phyloP scores from a whole-genome alignment of 192 early-diverging fungal species.

The Allomyces macrogynus region DNA sequence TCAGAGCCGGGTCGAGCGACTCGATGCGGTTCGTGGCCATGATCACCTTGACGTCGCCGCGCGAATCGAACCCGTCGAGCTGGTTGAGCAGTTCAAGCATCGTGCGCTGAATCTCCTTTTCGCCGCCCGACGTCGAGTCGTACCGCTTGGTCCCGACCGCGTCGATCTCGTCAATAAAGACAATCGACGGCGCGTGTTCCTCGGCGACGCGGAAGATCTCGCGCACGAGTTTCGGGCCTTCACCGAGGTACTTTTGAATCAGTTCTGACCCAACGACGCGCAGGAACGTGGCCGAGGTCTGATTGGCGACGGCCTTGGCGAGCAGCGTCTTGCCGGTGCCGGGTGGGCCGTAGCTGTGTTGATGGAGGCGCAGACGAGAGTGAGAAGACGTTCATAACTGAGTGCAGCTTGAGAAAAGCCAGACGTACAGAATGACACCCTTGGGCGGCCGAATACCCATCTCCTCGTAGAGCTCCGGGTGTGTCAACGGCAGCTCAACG shows the following conservation, averaged over 20 bases:
- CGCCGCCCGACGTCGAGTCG: slow-evolving; percentile 83
- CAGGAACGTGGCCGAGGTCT: slow-evolving; percentile 93
- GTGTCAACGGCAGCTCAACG: slow-evolving; percentile 89
- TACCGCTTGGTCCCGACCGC: slow-evolving; percentile 95
- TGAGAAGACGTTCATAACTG: background rate
- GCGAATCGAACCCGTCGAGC: slow-evolving; percentile 90
- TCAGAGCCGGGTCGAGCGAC: slow-evolving; percentile 86
- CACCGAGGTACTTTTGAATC: slow-evolving; percentile 97
- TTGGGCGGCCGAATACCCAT: slow-evolving; percentile 98
- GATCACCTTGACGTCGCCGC: slow-evolving; percentile 94
- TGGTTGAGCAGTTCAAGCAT: slow-evolving; percentile 96
- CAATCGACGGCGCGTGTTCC: slow-evolving; percentile 90
- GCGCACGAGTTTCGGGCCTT: slow-evolving; percentile 92
- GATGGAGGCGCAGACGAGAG: background rate
- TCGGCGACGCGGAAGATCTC: slow-evolving; percentile 92
- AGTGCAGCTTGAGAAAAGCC: too few relatives aligned
- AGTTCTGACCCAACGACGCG: slow-evolving; percentile 93
- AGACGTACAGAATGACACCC: slow-evolving; percentile 90
- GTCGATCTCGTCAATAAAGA: slow-evolving; percentile 99
- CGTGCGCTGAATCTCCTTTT: slow-evolving; percentile 91
- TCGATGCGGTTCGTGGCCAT: slow-evolving; percentile 99
- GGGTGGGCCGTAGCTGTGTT: background rate
- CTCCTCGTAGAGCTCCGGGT: slow-evolving; percentile 92
- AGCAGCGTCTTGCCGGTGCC: slow-evolving; percentile 67
- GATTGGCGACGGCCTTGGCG: slow-evolving; percentile 94